Conservation (phyloP, 1,139 yeast genomes). For the Saccharomyces hybrid region DNA sequence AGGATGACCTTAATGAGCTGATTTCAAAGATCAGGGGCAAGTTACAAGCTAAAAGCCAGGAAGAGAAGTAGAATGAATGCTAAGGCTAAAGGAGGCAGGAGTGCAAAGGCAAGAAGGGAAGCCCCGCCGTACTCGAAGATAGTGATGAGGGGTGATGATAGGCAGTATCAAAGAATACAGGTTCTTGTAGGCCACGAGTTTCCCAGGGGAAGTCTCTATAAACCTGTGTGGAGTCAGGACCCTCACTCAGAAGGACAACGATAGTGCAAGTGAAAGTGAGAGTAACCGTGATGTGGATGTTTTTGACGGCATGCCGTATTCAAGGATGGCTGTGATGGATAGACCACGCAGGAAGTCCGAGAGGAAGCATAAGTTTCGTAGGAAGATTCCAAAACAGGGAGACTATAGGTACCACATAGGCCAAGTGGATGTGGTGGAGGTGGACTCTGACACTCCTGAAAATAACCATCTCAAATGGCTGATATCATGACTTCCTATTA, state of each 20-base stretch:
- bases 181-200: background rate
- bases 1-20: constrained; percentile 18
- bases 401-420: constrained; percentile 12
- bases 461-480: constrained; percentile 19
- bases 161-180: background rate
- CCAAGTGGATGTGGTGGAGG: constrained; percentile 16
- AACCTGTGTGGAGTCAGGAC: background rate
- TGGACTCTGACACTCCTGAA: constrained; percentile 20
- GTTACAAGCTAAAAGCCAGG: constrained; percentile 5
- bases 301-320: background rate
- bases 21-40: constrained; percentile 4
- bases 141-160: background rate
- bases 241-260: background rate
- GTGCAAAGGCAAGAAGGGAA: background rate
- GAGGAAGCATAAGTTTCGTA: constrained; percentile 23
- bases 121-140: background rate
- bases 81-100: background rate
- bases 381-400: constrained; percentile 27
- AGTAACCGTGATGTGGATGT: background rate
- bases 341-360: constrained; percentile 26
- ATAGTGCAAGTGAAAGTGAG: background rate
- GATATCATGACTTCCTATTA: constrained; percentile 2
- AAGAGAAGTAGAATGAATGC: constrained; percentile 12
- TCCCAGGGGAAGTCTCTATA: background rate
- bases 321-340: background rate